phyloP scores from a whole-genome alignment of 208 protist genomes.

The Herpetomonas tarakana region DNA sequence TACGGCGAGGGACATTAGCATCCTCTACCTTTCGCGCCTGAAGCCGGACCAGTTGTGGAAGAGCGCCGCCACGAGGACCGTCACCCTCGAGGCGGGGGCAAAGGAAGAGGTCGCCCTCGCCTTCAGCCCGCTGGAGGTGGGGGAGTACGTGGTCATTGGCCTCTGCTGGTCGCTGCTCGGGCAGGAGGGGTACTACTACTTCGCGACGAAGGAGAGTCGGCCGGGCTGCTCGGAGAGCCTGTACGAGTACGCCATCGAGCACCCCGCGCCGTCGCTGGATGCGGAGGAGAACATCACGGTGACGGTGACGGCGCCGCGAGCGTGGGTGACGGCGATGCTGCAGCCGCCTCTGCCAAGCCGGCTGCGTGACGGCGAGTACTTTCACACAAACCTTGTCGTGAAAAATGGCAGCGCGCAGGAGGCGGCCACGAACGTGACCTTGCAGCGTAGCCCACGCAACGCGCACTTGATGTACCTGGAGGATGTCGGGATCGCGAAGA shows the following conservation, averaged over 20 bases:
- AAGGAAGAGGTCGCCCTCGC: constrained; percentile 34
- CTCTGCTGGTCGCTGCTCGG: constrained; percentile 61
- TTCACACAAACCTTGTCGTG: constrained; percentile 54
- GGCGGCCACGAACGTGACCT: constrained; percentile 48
- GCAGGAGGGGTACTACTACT: constrained; percentile 83
- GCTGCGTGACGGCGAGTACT: constrained; percentile 79
- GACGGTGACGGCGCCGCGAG: constrained; percentile 53
- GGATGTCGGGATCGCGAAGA: constrained; percentile 36
- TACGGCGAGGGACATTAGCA: constrained; percentile 37
- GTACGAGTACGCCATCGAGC: constrained; percentile 73
- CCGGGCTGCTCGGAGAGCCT: constrained; percentile 36
- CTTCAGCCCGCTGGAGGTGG: constrained; percentile 57
- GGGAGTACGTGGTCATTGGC: constrained; percentile 71
- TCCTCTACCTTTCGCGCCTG: constrained; percentile 54
- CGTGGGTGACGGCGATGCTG: constrained; percentile 48
- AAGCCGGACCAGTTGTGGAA: constrained; percentile 69
- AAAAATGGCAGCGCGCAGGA: constrained; percentile 56
- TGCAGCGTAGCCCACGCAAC: constrained; percentile 67
- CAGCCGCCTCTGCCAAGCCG: constrained; percentile 52
- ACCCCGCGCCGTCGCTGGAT: constrained; percentile 52
- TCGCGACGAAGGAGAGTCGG: constrained; percentile 50
- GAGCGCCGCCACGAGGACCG: constrained; percentile 52
- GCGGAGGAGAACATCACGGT: constrained; percentile 66
- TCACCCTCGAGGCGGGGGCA: constrained; percentile 31
- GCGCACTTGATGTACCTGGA: constrained; percentile 67